Percentiles rank a stretch among this genome's conserved stretches.
Evolutionary conservation across 108 stramenopile species (phyloP).

Genomic region (Fragilaria crotonensis): DNA sequence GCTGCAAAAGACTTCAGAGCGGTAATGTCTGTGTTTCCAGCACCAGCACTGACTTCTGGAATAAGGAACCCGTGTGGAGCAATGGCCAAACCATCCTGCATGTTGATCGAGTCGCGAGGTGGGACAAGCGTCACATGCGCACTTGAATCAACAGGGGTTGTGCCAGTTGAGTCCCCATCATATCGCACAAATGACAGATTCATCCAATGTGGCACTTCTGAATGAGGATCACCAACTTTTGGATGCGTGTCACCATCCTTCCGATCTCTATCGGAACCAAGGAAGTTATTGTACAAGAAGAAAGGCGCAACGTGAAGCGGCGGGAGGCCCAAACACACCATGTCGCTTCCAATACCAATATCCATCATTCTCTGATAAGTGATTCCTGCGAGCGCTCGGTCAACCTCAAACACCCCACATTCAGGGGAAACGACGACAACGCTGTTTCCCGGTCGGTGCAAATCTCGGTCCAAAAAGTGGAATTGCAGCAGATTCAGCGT

Average conservation of each 20-base stretch:
- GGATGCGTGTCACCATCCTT: too few relatives aligned
- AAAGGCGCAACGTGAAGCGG: slow-evolving; percentile 97
- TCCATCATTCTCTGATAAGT: slow-evolving; percentile 99
- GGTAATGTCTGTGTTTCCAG: slow-evolving; percentile 4
- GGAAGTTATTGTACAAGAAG: slow-evolving; percentile 69
- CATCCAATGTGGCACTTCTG: slow-evolving; percentile 88
- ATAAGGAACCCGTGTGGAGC: slow-evolving; percentile 13
- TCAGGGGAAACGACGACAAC: slow-evolving; percentile 94
- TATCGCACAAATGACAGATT: slow-evolving; percentile 78
- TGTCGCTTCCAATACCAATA: slow-evolving; percentile 97
- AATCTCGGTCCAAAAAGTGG: slow-evolving; percentile 93
- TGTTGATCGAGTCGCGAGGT: neutral
- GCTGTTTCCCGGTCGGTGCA: slow-evolving; percentile 89
- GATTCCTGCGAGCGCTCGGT: slow-evolving; percentile 81
- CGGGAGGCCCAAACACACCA: slow-evolving; percentile 89
- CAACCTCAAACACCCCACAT: slow-evolving; percentile 91
- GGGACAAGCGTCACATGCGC: too few relatives aligned
- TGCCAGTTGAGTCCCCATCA: slow-evolving; percentile 29
- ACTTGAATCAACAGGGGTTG: neutral
- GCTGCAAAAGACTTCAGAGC: slow-evolving; percentile 13
- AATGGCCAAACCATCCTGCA: neutral
- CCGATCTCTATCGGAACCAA: slow-evolving; percentile 5
- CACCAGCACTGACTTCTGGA: slow-evolving; percentile 3
- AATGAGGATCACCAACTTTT: slow-evolving; percentile 21
- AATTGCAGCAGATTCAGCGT: slow-evolving; percentile 94